Evolutionary conservation across 164 flowering plant species (phyloP).

Genomic region (Pachysandra terminalis): DNA sequence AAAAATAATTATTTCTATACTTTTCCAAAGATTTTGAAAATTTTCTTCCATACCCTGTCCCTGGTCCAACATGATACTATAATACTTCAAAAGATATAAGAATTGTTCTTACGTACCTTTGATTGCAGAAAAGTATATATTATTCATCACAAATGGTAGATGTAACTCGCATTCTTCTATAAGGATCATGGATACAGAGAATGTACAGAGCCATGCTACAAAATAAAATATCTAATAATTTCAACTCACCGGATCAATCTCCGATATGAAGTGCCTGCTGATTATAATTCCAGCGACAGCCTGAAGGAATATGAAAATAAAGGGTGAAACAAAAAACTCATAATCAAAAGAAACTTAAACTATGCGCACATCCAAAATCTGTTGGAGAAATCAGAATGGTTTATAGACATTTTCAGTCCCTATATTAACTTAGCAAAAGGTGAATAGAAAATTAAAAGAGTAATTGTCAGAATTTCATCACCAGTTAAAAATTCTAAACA

Average conservation of each 20-base stretch:
- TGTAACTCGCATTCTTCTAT: background rate
- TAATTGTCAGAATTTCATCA: too few relatives aligned
- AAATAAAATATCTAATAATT: background rate
- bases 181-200: background rate
- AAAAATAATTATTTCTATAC: too few relatives aligned
- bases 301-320: constrained; percentile 38
- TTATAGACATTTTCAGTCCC: too few relatives aligned
- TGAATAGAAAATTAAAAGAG: too few relatives aligned
- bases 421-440: too few relatives aligned
- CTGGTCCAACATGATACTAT: too few relatives aligned
- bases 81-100: too few relatives aligned
- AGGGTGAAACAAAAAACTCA: background rate
- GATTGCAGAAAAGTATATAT: too few relatives aligned
- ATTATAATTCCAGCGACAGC: constrained; percentile 70
- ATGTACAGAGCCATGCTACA: background rate
- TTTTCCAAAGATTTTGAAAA: too few relatives aligned
- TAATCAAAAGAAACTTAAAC: background rate
- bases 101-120: too few relatives aligned
- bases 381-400: background rate
- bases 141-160: too few relatives aligned
- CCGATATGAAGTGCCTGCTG: constrained; percentile 55
- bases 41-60: too few relatives aligned
- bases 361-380: background rate
- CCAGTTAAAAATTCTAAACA: constrained; percentile 1
- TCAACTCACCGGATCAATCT: constrained; percentile 58